Evolutionary conservation across 2,329 filamentous ascomycete species (phyloP).

Genomic region (Neofusicoccum cordaticola): DNA sequence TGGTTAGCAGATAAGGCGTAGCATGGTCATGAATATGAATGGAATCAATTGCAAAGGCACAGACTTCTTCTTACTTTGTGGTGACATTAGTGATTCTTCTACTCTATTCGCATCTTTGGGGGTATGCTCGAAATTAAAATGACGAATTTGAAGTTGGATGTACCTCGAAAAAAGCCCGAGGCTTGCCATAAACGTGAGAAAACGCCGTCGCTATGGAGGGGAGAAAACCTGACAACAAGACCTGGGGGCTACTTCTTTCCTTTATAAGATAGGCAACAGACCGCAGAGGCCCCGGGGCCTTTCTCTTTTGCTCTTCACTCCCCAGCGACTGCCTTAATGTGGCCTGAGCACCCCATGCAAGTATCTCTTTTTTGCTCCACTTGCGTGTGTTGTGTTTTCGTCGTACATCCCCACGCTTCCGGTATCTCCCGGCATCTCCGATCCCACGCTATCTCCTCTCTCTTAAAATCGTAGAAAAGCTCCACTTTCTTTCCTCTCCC

Average conservation of each 20-base stretch:
- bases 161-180: too few relatives aligned
- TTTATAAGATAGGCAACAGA: not conserved
- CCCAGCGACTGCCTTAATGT: not conserved
- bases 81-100: not conserved
- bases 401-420: constrained; percentile 1
- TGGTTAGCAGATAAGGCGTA: not conserved
- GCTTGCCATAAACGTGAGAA: not conserved
- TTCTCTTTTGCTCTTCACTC: not conserved
- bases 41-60: constrained; percentile 4
- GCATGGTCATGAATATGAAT: constrained; percentile 6
- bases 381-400: not conserved
- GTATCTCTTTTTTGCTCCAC: not conserved
- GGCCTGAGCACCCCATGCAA: not conserved
- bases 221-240: not conserved
- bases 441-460: not conserved
- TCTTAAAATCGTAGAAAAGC: not conserved
- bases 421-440: not conserved
- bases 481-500: not conserved
- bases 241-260: not conserved
- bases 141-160: not conserved
- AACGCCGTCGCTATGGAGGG: not conserved
- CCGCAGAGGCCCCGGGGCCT: not conserved
- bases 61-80: not conserved
- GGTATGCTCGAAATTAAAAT: not conserved
- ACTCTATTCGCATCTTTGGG: not conserved